Percentiles rank a stretch among this genome's conserved stretches.
Evolutionary conservation across 495 filamentous ascomycete genomes (phyloP).

Genomic region (Xylaria palmicola): DNA sequence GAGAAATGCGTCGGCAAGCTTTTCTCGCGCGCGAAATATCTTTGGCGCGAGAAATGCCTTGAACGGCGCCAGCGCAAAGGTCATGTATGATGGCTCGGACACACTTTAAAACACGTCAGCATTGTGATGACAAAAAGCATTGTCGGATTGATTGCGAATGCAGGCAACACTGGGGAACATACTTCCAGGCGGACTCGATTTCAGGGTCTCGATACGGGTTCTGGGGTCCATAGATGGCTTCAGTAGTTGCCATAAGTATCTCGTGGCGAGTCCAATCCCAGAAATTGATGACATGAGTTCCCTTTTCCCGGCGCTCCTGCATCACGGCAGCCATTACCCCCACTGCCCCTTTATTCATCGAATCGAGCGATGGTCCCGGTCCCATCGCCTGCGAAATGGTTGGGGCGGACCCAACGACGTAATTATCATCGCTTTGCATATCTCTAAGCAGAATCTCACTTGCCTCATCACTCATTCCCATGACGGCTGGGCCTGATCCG

Average conservation of each 20-base stretch:
- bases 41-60: neutral
- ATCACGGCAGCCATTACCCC: neutral
- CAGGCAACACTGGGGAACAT: neutral
- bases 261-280: neutral
- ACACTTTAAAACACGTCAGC: neutral
- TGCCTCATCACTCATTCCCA: conserved; percentile 22
- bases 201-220: conserved; percentile 15
- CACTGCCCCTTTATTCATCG: conserved; percentile 18
- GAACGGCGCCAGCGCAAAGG: neutral
- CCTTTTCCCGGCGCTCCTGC: neutral
- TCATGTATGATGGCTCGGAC: neutral
- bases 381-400: conserved; percentile 5
- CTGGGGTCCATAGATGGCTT: conserved; percentile 2
- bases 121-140: conserved; percentile 1
- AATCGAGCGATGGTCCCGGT: conserved; percentile 20
- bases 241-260: conserved; percentile 11
- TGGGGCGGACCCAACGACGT: conserved; percentile 8
- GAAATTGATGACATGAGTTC: neutral
- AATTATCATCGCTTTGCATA: conserved; percentile 13
- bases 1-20: neutral
- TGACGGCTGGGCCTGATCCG: neutral
- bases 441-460: conserved; percentile 17
- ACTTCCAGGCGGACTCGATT: conserved; percentile 7
- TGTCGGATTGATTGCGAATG: neutral
- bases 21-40: neutral